Conservation (phyloP, 768 basidiomycete genomes). For the Serendipita indica region DNA sequence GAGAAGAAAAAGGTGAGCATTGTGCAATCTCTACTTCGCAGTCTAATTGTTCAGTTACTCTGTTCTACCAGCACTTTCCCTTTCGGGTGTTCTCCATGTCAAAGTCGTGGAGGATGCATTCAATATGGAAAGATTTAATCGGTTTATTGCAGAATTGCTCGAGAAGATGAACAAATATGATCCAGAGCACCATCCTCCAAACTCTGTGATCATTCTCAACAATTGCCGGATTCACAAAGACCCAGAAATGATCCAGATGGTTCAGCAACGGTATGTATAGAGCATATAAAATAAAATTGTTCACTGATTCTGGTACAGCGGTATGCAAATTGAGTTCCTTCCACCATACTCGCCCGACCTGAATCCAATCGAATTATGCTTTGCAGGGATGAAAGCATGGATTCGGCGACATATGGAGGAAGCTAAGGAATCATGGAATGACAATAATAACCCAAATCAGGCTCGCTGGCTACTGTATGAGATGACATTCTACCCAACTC, state of each 20-base stretch:
- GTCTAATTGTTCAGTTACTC: slow-evolving; percentile 15
- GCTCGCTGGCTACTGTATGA: not conserved
- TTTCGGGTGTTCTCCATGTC: slow-evolving; percentile 18
- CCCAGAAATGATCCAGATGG: slow-evolving; percentile 10
- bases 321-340: slow-evolving; percentile 17
- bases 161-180: slow-evolving; percentile 15
- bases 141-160: slow-evolving; percentile 17
- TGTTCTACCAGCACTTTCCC: slow-evolving; percentile 20
- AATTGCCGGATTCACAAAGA: slow-evolving; percentile 14
- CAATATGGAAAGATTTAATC: slow-evolving; percentile 12
- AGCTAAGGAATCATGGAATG: not conserved
- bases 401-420: not conserved
- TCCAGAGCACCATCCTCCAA: not conserved
- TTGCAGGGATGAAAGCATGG: slow-evolving; percentile 17
- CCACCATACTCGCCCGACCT: slow-evolving; percentile 27
- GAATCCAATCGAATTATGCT: slow-evolving; percentile 26
- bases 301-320: not conserved
- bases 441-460: not conserved
- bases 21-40: slow-evolving; percentile 5
- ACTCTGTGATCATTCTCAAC: slow-evolving; percentile 14
- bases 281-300: not conserved
- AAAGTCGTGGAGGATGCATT: slow-evolving; percentile 18
- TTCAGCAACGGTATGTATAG: not conserved
- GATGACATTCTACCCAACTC: not conserved
- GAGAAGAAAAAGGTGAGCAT: slow-evolving; percentile 15